Base-by-base conservation (phyloP, 345 rosid genomes). In the Linum trigynum region DNA sequence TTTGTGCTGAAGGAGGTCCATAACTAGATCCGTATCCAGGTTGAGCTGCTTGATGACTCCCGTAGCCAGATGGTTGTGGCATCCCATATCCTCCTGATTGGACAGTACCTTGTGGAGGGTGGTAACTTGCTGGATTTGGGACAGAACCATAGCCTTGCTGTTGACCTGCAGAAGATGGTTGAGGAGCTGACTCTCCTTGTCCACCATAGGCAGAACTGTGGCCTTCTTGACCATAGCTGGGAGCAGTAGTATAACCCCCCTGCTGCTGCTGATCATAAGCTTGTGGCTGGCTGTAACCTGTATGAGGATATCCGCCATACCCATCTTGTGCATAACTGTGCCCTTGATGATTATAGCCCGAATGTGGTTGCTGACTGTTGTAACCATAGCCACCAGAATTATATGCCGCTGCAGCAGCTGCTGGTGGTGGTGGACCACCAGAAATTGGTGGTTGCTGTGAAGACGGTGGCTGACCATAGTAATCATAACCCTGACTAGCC, bases 241-340 rank as follows among this genome's bases (percentile, higher is more conserved):
- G 37, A 23, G 80, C 83, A 55, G 86, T 62, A 16, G 67, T 71
- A 71, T 83, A 84, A 43, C 87, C 32, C 32, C 32, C 95, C 68
- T 91, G 96, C 61, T 84, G 90, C 61, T 84, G 90, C 69, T 88
- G 95, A 71, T 88, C 91, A 69, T 86, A 88, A 11, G 78, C 37
- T 32, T 81, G 78, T 7, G 86, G 81, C 73, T 85, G 97, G 70
- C 88, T 87, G 70, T 94, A 95, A 35, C 96, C 96, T 2, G 91
- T 62, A 68, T 88, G 92, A 38, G 85, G 71, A 11, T 90, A 88
- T 59, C 86, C 99, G 16, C 95, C 90, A 62, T 91, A 95, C 39
- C 85, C 90, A 73, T 89, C 97, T 62, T 87, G 97, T 23, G 78
- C 3, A 74, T 90, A 90, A 63, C 85, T 85, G 67, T 90, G 97